A percentile compares a stretch with the other conserved stretches of the same genome.
phyloP scores from a whole-genome alignment of 1,284 basidiomycete genomes.

The Ganoderma meredithae region DNA sequence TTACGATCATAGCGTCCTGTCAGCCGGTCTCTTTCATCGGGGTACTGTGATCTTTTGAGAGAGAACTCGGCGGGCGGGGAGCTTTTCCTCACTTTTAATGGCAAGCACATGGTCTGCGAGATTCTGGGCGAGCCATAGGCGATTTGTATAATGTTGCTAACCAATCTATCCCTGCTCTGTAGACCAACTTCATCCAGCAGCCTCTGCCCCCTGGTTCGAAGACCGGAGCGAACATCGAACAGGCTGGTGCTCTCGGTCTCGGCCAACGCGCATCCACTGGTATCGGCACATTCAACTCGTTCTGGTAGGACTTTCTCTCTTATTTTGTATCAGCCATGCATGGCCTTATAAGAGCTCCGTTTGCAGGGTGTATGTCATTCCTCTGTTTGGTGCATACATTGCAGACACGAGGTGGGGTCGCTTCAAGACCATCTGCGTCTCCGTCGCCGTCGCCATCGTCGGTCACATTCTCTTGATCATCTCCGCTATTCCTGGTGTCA shows the following conservation, averaged over 20 bases:
- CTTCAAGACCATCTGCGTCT: conserved; percentile 74
- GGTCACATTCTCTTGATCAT: conserved; percentile 82
- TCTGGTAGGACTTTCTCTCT: conserved; percentile 51
- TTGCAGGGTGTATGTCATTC: conserved; percentile 61
- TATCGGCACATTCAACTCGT: conserved; percentile 68
- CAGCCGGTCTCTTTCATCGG: neutral
- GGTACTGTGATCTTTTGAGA: neutral
- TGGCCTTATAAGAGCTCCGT: neutral
- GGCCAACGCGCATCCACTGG: conserved; percentile 77
- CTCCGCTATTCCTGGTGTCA: conserved; percentile 75
- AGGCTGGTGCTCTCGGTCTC: conserved; percentile 75
- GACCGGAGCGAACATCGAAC: conserved; percentile 69
- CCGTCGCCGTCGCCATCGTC: conserved; percentile 62
- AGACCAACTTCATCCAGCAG: conserved; percentile 81
- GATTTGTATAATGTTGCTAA: conserved; percentile 9
- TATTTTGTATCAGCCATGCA: neutral
- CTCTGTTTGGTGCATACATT: conserved; percentile 73
- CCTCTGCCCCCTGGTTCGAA: conserved; percentile 69
- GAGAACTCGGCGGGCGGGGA: neutral
- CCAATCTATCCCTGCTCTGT: conserved; percentile 10
- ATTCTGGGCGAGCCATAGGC: neutral
- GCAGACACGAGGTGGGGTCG: conserved; percentile 81
- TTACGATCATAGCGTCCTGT: neutral
- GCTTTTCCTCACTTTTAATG: neutral
- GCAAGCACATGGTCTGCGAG: neutral